A percentile compares a stretch with the other conserved stretches of the same genome.
Evolutionary conservation across 176 grass and related monocot species (phyloP).

Genomic region (Thinopyrum elongatum): DNA sequence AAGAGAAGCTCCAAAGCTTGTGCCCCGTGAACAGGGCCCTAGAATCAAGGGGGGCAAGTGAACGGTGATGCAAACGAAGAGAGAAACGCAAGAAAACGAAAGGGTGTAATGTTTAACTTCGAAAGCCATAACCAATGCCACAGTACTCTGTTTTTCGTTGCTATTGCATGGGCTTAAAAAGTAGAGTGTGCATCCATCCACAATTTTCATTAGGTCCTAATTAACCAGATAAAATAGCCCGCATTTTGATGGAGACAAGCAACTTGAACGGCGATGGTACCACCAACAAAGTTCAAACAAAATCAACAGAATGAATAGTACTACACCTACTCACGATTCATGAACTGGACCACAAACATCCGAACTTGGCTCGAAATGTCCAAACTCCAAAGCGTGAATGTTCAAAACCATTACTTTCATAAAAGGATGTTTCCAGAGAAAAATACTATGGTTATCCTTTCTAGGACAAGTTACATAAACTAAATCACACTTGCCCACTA

Average conservation of each 20-base stretch:
- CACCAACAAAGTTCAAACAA: background rate
- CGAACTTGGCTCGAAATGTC: conserved; percentile 39
- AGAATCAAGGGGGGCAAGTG: conserved; percentile 51
- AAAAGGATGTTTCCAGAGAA: conserved; percentile 19
- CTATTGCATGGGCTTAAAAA: background rate
- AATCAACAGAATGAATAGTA: background rate
- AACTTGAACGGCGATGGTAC: background rate
- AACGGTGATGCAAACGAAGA: conserved; percentile 23
- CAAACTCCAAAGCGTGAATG: conserved; percentile 25
- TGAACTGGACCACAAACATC: conserved; percentile 6
- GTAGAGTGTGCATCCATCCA: background rate
- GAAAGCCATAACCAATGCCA: background rate
- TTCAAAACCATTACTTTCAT: conserved; percentile 25
- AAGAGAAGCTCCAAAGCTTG: conserved; percentile 50
- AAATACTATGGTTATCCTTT: conserved; percentile 10
- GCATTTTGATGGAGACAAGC: background rate
- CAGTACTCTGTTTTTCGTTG: background rate
- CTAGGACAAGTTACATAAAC: conserved; percentile 16
- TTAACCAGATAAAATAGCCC: background rate
- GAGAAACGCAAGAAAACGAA: conserved; percentile 9
- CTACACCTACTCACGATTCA: background rate
- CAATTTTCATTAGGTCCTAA: background rate
- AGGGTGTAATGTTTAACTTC: conserved; percentile 23
- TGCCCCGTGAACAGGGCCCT: conserved; percentile 64
- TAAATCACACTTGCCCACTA: background rate